A percentile compares a stretch with the other conserved stretches of the same genome.
phyloP scores from a whole-genome alignment of 148 eudicot species.

The Fallopia convolvulus region DNA sequence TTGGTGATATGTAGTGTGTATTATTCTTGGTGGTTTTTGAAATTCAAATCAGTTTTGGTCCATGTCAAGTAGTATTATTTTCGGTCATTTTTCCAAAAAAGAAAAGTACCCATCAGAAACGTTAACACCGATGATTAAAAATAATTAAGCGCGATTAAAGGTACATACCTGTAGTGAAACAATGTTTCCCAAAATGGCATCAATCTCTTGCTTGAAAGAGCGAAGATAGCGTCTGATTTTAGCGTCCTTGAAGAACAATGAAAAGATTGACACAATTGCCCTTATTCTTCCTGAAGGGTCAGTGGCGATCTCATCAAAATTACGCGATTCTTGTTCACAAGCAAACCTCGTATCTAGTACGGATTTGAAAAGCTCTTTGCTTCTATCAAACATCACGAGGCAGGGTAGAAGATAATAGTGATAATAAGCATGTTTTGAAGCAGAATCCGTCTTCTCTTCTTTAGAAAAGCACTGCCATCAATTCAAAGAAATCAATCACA shows the following conservation, averaged over 20 bases:
- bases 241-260: slow-evolving; percentile 41
- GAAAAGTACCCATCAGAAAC: not conserved
- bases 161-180: slow-evolving; percentile 34
- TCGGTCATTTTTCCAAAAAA: too few relatives aligned
- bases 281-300: slow-evolving; percentile 30
- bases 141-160: not conserved
- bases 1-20: too few relatives aligned
- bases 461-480: slow-evolving; percentile 40
- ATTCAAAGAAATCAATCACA: not conserved
- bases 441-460: slow-evolving; percentile 22
- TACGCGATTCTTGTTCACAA: slow-evolving; percentile 16
- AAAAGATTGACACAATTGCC: slow-evolving; percentile 39
- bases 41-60: too few relatives aligned
- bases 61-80: too few relatives aligned
- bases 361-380: slow-evolving; percentile 29
- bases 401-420: slow-evolving; percentile 70
- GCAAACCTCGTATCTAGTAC: slow-evolving; percentile 30
- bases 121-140: not conserved
- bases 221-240: slow-evolving; percentile 34
- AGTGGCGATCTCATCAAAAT: slow-evolving; percentile 3
- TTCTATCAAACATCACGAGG: slow-evolving; percentile 46
- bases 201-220: slow-evolving; percentile 43
- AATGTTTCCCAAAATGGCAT: slow-evolving; percentile 32
- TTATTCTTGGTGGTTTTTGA: too few relatives aligned
- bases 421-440: slow-evolving; percentile 22